Evolutionary conservation across 495 filamentous ascomycete genomes (phyloP).

Genomic region (Staphylotrichum tortipilum): DNA sequence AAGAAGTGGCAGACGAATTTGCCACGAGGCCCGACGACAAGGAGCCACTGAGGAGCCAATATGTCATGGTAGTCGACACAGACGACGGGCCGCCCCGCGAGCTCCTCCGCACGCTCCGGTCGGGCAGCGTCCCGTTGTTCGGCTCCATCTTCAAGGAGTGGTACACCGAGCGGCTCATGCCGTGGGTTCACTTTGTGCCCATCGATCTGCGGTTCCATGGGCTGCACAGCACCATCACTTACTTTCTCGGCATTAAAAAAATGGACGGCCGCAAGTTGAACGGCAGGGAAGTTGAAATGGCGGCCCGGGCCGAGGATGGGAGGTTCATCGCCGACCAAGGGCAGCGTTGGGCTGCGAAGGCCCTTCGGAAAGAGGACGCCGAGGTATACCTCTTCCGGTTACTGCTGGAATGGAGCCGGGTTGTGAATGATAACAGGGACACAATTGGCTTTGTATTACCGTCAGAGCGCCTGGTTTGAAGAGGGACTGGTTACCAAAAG

Average conservation of each 20-base stretch:
- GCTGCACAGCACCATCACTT: constrained; percentile 55
- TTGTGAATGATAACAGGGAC: constrained; percentile 56
- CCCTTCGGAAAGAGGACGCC: constrained; percentile 70
- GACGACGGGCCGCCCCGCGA: constrained; percentile 61
- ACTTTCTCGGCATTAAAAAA: constrained; percentile 43
- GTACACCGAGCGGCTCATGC: constrained; percentile 60
- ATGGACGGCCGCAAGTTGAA: constrained; percentile 30
- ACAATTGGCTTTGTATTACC: constrained; percentile 41
- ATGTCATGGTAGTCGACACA: constrained; percentile 59
- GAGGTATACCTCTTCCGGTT: constrained; percentile 75
- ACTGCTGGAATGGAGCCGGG: constrained; percentile 64
- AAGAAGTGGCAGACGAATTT: background rate
- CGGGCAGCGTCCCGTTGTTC: constrained; percentile 55
- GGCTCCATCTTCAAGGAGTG: constrained; percentile 62
- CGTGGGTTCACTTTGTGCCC: constrained; percentile 75
- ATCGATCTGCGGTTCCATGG: constrained; percentile 60
- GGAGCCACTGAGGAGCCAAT: constrained; percentile 30
- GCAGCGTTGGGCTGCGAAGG: constrained; percentile 53
- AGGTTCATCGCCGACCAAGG: constrained; percentile 60
- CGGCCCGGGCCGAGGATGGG: constrained; percentile 29
- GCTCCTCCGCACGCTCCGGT: constrained; percentile 55
- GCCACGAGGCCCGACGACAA: constrained; percentile 11
- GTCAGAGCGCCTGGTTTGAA: too few relatives aligned
- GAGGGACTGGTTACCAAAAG: too few relatives aligned
- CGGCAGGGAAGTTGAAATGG: constrained; percentile 37